Evolutionary conservation across 306 rosid species (phyloP).

Genomic region (Vachellia collinsii): DNA sequence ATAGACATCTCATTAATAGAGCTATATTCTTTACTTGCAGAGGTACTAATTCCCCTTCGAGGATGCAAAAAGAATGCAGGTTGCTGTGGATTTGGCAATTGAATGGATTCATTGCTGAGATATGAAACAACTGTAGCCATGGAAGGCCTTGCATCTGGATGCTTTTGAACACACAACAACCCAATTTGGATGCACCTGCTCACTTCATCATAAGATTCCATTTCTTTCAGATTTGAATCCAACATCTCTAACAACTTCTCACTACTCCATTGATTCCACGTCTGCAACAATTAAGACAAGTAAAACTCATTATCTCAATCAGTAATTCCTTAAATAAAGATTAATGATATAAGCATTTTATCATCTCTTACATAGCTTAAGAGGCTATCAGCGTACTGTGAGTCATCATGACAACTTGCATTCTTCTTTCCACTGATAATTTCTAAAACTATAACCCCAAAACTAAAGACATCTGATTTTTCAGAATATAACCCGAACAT

Average conservation of each 20-base stretch:
- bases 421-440: conserved; percentile 36
- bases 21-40: neutral
- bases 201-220: conserved; percentile 34
- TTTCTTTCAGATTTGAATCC: conserved; percentile 38
- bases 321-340: no score
- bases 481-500: conserved; percentile 28
- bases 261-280: conserved; percentile 47
- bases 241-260: conserved; percentile 33
- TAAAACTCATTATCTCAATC: neutral
- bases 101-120: conserved; percentile 22
- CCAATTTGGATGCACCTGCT: conserved; percentile 50
- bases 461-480: conserved; percentile 37
- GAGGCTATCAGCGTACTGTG: conserved; percentile 18
- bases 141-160: conserved; percentile 25
- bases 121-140: conserved; percentile 29
- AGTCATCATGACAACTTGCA: neutral
- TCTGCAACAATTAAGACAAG: conserved; percentile 6
- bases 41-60: neutral
- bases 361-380: conserved; percentile 23
- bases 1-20: conserved; percentile 14
- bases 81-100: conserved; percentile 41
- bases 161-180: conserved; percentile 46
- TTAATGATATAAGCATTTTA: neutral
- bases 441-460: conserved; percentile 39
- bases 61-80: conserved; percentile 30